These are phyloP conservation scores for Pythium scleroteichum DNA, from an alignment of 352 stramenopile species.

Conservation along the genomic window DNA sequence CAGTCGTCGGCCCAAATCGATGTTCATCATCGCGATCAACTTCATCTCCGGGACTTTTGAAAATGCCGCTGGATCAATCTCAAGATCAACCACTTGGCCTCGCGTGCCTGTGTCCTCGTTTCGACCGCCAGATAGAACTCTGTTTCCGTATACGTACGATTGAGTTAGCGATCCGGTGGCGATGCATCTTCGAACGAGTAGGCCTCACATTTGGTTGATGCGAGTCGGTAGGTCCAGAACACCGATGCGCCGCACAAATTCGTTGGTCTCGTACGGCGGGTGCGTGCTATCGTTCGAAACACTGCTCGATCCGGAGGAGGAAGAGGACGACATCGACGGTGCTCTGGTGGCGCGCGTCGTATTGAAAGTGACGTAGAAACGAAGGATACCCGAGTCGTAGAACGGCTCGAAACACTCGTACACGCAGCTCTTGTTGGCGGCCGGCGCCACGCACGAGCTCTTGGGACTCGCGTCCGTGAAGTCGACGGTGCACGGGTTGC, in stretches of 20 bases:
- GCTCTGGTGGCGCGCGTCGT: not conserved
- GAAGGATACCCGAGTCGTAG: not conserved
- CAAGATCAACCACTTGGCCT: constrained; percentile 21
- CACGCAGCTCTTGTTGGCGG: constrained; percentile 1
- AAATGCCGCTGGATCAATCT: constrained; percentile 16
- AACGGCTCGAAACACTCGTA: constrained; percentile 24
- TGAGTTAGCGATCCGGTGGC: not conserved
- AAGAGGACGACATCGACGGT: not conserved
- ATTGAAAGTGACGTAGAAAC: constrained; percentile 18
- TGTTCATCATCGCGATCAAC: constrained; percentile 16
- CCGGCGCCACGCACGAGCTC: constrained; percentile 14
- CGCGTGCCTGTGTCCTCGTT: constrained; percentile 8
- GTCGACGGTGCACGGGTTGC: constrained; percentile 5
- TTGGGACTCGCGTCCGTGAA: constrained; percentile 1
- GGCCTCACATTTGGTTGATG: constrained; percentile 10
- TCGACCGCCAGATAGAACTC: constrained; percentile 20
- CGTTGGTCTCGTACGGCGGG: constrained; percentile 21
- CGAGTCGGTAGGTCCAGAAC: constrained; percentile 2
- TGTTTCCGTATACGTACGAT: not conserved
- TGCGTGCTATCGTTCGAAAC: not conserved
- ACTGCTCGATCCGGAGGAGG: not conserved
- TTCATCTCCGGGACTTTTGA: not conserved
- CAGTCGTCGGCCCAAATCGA: constrained; percentile 17
- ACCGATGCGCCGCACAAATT: constrained; percentile 22
- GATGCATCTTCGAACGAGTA: too few relatives aligned